These are phyloP conservation scores for Apophysomyces elegans DNA, from an alignment of 371 early-diverging fungal species.

Conservation along the genomic window DNA sequence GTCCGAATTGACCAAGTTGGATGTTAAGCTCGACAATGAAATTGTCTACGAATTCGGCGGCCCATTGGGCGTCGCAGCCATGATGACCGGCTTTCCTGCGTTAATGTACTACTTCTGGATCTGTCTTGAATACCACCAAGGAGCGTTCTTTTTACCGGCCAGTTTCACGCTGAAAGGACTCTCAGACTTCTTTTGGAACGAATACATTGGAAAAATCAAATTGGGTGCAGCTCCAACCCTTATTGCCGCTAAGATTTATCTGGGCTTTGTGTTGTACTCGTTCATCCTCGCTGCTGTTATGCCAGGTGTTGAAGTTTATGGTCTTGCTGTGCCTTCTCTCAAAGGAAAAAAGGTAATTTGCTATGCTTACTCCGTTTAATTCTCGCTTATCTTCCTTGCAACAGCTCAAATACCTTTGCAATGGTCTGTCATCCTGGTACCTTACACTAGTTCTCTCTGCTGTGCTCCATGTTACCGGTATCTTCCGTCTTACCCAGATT, in stretches of 20 bases:
- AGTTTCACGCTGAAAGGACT: conserved; percentile 42
- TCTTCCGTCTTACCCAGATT: conserved; percentile 57
- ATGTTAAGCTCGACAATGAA: conserved; percentile 62
- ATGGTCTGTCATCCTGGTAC: conserved; percentile 63
- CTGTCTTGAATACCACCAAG: conserved; percentile 70
- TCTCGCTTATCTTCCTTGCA: neutral
- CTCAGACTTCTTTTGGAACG: conserved; percentile 41
- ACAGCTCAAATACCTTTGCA: conserved; percentile 64
- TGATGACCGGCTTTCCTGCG: conserved; percentile 75
- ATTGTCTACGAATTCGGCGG: conserved; percentile 78
- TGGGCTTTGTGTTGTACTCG: conserved; percentile 59
- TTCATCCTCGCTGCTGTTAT: conserved; percentile 62
- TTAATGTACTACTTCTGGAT: conserved; percentile 79
- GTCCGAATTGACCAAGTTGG: conserved; percentile 40
- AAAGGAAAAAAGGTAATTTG: conserved; percentile 52
- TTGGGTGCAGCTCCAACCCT: conserved; percentile 56
- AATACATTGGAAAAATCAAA: conserved; percentile 46
- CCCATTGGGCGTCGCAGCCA: conserved; percentile 65
- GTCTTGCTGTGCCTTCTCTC: conserved; percentile 71
- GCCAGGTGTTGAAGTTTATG: conserved; percentile 75
- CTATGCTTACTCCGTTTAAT: no score
- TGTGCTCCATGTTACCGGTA: conserved; percentile 52
- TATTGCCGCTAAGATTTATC: conserved; percentile 61
- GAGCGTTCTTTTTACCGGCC: conserved; percentile 57
- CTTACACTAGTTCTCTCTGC: conserved; percentile 48